Conservation (phyloP, 768 basidiomycete genomes). For the Amanita molliuscula region DNA sequence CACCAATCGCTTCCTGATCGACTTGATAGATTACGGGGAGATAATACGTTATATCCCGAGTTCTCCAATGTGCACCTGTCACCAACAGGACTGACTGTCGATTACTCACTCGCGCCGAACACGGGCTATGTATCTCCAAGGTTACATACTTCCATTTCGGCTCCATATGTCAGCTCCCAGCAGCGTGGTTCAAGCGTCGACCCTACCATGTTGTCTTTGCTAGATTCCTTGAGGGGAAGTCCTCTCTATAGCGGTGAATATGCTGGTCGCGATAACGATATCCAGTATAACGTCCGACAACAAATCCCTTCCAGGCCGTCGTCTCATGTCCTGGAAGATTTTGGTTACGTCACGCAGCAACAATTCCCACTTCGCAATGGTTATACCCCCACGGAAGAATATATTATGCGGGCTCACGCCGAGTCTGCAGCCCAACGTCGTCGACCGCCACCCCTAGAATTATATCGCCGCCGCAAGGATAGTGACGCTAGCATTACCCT, state of each 20-base stretch:
- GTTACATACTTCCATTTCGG: neutral
- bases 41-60: slow-evolving; percentile 12
- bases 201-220: slow-evolving; percentile 27
- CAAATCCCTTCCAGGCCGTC: slow-evolving; percentile 1
- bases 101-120: slow-evolving; percentile 27
- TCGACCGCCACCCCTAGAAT: slow-evolving; percentile 25
- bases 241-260: slow-evolving; percentile 13
- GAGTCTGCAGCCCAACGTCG: slow-evolving; percentile 20
- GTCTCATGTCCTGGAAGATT: slow-evolving; percentile 3
- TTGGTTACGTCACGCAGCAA: slow-evolving; percentile 1
- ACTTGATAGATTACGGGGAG: neutral
- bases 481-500: slow-evolving; percentile 22
- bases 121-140: slow-evolving; percentile 9
- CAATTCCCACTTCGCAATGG: slow-evolving; percentile 20
- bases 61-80: slow-evolving; percentile 16
- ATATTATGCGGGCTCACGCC: slow-evolving; percentile 49
- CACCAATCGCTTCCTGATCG: slow-evolving; percentile 8
- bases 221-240: slow-evolving; percentile 22
- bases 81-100: slow-evolving; percentile 22
- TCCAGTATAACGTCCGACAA: slow-evolving; percentile 8
- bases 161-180: neutral
- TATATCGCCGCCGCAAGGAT: slow-evolving; percentile 15
- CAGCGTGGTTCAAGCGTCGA: slow-evolving; percentile 13
- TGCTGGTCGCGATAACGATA: slow-evolving; percentile 6
- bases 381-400: slow-evolving; percentile 60